Percentiles rank a stretch among this genome's conserved stretches.
These are phyloP conservation scores for Coccomyxa subellipsoidea DNA, from an alignment of 163 green algal species.

Conservation along the genomic window DNA sequence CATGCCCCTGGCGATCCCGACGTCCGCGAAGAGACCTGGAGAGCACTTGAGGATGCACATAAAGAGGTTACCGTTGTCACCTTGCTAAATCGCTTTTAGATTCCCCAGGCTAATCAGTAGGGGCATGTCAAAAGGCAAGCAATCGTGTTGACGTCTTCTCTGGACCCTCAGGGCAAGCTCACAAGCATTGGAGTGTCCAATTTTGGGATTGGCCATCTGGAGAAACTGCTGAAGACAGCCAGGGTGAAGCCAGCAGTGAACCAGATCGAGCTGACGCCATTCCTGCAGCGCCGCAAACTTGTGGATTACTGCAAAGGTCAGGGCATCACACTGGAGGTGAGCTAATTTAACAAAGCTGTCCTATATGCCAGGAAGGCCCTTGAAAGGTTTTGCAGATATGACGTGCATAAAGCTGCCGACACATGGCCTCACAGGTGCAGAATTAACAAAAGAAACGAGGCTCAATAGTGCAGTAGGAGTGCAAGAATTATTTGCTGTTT, in stretches of 20 bases:
- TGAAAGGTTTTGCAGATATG: too few species aligned
- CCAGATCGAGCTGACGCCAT: constrained; percentile 69
- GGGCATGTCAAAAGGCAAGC: not conserved
- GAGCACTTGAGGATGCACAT: not conserved
- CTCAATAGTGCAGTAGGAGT: too few species aligned
- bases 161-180: constrained; percentile 41
- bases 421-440: too few species aligned
- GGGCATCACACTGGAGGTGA: constrained; percentile 58
- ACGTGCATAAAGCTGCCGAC: too few species aligned
- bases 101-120: not conserved
- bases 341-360: too few species aligned
- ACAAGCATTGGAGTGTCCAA: constrained; percentile 78
- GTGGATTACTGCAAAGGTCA: constrained; percentile 49
- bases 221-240: constrained; percentile 54
- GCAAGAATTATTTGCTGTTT: too few species aligned
- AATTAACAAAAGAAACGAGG: too few species aligned
- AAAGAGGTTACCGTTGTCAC: not conserved
- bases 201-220: constrained; percentile 59
- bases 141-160: not conserved
- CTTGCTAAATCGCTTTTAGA: constrained; percentile 4
- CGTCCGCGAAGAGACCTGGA: constrained; percentile 23
- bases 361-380: too few species aligned
- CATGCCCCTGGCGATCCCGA: constrained; percentile 35
- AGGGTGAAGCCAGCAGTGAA: constrained; percentile 58
- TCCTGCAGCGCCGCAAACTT: constrained; percentile 53